Evolutionary conservation across 2,329 filamentous ascomycete genomes (phyloP), one percentile per base, ranked within the genome.

Genomic region (Aspergillus clavatus): DNA sequence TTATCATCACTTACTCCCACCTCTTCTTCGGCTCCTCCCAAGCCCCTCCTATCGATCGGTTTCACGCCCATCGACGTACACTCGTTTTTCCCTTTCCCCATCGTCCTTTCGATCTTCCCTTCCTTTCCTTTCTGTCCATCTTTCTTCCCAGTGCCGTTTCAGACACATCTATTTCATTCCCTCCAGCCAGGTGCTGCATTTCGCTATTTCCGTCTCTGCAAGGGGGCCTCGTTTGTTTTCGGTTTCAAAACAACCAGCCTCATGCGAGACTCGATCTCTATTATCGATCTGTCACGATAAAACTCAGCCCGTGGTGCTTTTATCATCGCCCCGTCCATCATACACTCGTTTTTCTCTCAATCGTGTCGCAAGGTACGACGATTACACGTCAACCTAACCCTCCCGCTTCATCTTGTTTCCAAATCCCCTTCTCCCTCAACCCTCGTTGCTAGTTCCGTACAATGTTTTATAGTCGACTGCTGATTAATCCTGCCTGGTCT

Each of bases 111-210:
- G 47, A 46, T 44, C 43, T 44, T 40, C 43, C 28, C 47, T 38
- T 37, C 41, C 47, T 47, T 40, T 46, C 42, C 43, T 45, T 46
- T 43, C 29, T n/a, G n/a, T n/a, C n/a, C n/a, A n/a, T n/a, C n/a
- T 37, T 31, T 47, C 38, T 50, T 47, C 37, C 43, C 53, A 47
- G 47, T 49, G 44, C 53, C 50, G 46, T 53, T 53, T 52, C 55
- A 56, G 45, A 43, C 43, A 43, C 53, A 38, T 50, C 45, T n/a
- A n/a, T 43, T 36, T 45, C 33, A 38, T 48, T 49, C 47, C 31
- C 31, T 50, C 47, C 56, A 55, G 60, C 60, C 60, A 56, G 56
- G 57, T 47, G 55, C 54, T 60, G 55, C 46, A 40, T 38, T 50
- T 55, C 14, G 61, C 53, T 52, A 42, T 50, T 47, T 45, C 37